A percentile compares a stretch with the other conserved stretches of the same genome.
Evolutionary conservation across 2,329 filamentous ascomycete species (phyloP).

Genomic region (Ascochyta clinopodiicola): DNA sequence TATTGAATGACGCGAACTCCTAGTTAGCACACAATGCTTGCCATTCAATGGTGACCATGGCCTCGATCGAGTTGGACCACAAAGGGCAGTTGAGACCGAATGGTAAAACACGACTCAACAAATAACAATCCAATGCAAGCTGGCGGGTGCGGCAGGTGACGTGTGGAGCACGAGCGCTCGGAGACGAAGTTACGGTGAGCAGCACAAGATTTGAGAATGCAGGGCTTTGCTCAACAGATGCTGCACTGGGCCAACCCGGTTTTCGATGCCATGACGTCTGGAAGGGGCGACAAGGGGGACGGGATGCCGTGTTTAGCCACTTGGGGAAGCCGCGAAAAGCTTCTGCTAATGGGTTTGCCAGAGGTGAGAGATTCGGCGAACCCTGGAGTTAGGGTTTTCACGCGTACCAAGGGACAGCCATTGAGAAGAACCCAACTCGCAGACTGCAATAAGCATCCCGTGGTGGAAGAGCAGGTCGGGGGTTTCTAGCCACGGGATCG

Average conservation of each 20-base stretch:
- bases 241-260: conserved; percentile 17
- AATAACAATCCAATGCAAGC: background rate
- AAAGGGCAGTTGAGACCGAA: conserved; percentile 1
- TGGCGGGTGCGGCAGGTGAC: conserved; percentile 2
- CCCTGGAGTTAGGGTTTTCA: background rate
- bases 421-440: background rate
- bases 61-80: background rate
- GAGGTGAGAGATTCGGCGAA: background rate
- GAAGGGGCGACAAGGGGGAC: conserved; percentile 16
- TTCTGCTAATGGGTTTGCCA: background rate
- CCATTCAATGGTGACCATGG: no score
- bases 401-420: conserved; percentile 3
- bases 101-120: background rate
- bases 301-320: conserved; percentile 16
- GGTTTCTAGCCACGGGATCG: conserved; percentile 4
- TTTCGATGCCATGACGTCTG: conserved; percentile 18
- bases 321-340: background rate
- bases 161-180: conserved; percentile 8
- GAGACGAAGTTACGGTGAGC: conserved; percentile 15
- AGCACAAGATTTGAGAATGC: conserved; percentile 9
- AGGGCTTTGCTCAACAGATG: conserved; percentile 19
- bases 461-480: background rate
- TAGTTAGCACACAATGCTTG: background rate
- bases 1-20: conserved; percentile 5
- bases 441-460: background rate